These are phyloP conservation scores for Zanthoxylum bungeanum DNA, from an alignment of 345 rosid genomes.

Conservation along the genomic window DNA sequence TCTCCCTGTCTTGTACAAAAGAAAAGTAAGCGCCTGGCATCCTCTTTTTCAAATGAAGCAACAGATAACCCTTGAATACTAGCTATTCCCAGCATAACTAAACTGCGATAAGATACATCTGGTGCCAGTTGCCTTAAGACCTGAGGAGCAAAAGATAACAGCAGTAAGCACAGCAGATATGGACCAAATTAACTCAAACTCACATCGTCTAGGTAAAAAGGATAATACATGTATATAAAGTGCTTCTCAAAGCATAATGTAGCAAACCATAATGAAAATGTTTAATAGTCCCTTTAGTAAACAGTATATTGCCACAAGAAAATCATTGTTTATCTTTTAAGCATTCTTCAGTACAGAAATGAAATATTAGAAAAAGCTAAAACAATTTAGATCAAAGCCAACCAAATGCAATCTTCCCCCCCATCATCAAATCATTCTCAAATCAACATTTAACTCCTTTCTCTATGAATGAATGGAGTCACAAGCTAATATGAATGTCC, in stretches of 20 bases:
- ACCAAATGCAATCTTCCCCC: background rate
- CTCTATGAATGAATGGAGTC: background rate
- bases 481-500: background rate
- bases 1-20: conserved; percentile 51
- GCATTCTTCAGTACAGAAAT: conserved; percentile 9
- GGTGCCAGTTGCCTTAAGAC: conserved; percentile 93
- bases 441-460: background rate
- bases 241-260: background rate
- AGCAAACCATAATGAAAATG: background rate
- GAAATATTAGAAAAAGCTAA: background rate
- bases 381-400: background rate
- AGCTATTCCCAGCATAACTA: conserved; percentile 90
- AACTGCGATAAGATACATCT: conserved; percentile 82
- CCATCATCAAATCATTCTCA: conserved; percentile 7
- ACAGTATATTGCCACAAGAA: background rate
- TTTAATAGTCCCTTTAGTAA: background rate
- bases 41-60: conserved; percentile 96
- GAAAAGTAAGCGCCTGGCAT: conserved; percentile 89
- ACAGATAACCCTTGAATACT: conserved; percentile 95
- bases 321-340: background rate
- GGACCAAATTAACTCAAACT: background rate
- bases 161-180: background rate
- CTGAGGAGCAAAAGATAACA: conserved; percentile 38
- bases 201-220: background rate
- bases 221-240: background rate